A percentile compares a stretch with the other conserved stretches of the same genome.
Conservation (phyloP, 495 filamentous ascomycete genomes). For the Diplogelasinospora grovesii region DNA sequence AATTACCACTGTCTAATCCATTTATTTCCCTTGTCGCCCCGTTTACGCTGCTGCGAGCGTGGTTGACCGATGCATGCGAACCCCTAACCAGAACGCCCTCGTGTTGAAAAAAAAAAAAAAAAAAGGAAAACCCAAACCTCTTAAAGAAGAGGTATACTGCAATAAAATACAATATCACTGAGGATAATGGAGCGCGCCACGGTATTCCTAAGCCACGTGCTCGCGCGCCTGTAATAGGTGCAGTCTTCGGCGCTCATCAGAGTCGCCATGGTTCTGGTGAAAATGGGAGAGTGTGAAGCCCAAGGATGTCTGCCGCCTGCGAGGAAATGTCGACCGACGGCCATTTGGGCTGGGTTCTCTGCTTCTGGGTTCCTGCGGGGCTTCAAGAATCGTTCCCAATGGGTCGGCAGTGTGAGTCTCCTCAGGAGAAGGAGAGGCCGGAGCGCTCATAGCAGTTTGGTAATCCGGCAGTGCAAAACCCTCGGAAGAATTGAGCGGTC, state of each 20-base stretch:
- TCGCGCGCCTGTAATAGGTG: constrained; percentile 23
- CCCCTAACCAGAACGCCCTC: neutral
- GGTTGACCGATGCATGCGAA: too few species aligned
- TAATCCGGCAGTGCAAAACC: constrained; percentile 34
- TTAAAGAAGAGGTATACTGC: neutral
- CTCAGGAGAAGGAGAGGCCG: constrained; percentile 24
- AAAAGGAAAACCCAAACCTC: constrained; percentile 5
- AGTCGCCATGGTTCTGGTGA: constrained; percentile 9
- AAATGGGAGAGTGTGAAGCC: constrained; percentile 11
- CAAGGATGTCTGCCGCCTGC: constrained; percentile 14
- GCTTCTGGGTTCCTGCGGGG: constrained; percentile 2
- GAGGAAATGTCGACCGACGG: constrained; percentile 9
- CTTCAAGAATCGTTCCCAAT: constrained; percentile 10
- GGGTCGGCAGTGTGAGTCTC: too few species aligned
- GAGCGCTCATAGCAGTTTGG: constrained; percentile 32
- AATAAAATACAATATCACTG: constrained; percentile 3
- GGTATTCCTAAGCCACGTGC: constrained; percentile 17
- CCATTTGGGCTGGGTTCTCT: neutral
- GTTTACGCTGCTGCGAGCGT: too few species aligned
- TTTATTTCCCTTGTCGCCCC: too few species aligned
- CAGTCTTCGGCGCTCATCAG: constrained; percentile 20
- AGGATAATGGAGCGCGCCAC: neutral
- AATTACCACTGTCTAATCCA: too few species aligned
- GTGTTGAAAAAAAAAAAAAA: neutral
- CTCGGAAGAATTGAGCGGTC: constrained; percentile 29